Conservation (phyloP, 805 yeast species). For the Suhomyces sp. region DNA sequence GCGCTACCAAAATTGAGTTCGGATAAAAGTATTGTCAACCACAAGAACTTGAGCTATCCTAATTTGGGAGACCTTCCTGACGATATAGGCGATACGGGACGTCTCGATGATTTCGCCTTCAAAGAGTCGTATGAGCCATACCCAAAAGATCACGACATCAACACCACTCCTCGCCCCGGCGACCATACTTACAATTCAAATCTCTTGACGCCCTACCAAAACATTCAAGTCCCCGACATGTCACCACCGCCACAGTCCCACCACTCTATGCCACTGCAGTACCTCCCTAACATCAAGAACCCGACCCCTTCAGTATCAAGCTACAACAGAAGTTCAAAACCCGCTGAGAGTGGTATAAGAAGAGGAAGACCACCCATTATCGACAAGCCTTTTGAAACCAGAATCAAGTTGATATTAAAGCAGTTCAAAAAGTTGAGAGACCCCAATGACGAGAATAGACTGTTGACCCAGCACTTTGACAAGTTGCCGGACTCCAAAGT, state of each 20-base stretch:
- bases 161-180: constrained; percentile 2
- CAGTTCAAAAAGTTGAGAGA: constrained; percentile 71
- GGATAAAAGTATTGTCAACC: constrained; percentile 38
- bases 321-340: constrained; percentile 5
- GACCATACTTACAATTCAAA: constrained; percentile 3
- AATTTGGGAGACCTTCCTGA: constrained; percentile 70
- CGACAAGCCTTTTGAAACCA: constrained; percentile 86
- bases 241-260: constrained; percentile 1
- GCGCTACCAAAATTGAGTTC: constrained; percentile 48
- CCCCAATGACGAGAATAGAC: constrained; percentile 43
- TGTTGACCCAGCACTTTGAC: constrained; percentile 68
- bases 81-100: constrained; percentile 20
- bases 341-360: constrained; percentile 51
- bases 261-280: background rate
- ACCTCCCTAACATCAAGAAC: background rate
- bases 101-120: constrained; percentile 9
- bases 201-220: constrained; percentile 3
- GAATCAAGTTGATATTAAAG: constrained; percentile 84
- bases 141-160: constrained; percentile 1
- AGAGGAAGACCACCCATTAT: constrained; percentile 91
- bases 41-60: constrained; percentile 48
- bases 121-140: constrained; percentile 7
- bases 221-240: background rate
- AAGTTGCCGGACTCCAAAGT: constrained; percentile 69
- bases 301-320: background rate